These are phyloP conservation scores for Warburgia ugandensis DNA, from an alignment of 164 flowering plant species.

Conservation along the genomic window DNA sequence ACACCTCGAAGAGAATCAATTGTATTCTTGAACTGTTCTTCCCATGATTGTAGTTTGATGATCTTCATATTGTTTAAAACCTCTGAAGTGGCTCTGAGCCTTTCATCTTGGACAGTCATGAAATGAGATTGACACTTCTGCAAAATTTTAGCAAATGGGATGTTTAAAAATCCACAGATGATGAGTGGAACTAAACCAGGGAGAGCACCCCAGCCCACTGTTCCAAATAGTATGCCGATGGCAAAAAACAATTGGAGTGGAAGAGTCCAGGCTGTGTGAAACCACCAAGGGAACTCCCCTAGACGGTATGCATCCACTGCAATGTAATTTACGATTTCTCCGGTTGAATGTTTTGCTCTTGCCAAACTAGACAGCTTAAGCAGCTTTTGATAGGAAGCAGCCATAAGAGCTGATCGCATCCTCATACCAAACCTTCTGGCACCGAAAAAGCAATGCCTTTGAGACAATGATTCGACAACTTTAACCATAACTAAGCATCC, in stretches of 20 bases:
- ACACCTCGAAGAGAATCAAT: conserved; percentile 40
- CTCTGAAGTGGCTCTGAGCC: conserved; percentile 72
- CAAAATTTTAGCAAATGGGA: conserved; percentile 61
- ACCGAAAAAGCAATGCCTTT: conserved; percentile 56
- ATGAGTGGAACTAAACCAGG: conserved; percentile 55
- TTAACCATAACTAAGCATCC: conserved; percentile 49
- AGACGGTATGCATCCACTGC: conserved; percentile 83
- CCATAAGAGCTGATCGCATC: conserved; percentile 80
- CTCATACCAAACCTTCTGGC: conserved; percentile 66
- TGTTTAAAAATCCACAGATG: conserved; percentile 48
- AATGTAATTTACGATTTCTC: conserved; percentile 82
- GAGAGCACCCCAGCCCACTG: conserved; percentile 62
- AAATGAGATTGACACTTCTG: conserved; percentile 45
- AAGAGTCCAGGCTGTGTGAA: conserved; percentile 51
- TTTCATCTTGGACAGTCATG: conserved; percentile 64
- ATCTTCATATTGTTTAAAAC: conserved; percentile 76
- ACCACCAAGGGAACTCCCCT: conserved; percentile 75
- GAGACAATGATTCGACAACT: conserved; percentile 57
- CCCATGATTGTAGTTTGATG: conserved; percentile 91
- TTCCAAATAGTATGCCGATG: conserved; percentile 37
- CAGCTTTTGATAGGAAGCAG: conserved; percentile 54
- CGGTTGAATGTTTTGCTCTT: conserved; percentile 60
- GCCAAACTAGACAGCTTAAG: conserved; percentile 66
- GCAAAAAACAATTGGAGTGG: conserved; percentile 46
- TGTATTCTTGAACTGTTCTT: conserved; percentile 54